Base-by-base conservation (phyloP, 176 grass and related monocot genomes). In the Bothriochloa decipiens region DNA sequence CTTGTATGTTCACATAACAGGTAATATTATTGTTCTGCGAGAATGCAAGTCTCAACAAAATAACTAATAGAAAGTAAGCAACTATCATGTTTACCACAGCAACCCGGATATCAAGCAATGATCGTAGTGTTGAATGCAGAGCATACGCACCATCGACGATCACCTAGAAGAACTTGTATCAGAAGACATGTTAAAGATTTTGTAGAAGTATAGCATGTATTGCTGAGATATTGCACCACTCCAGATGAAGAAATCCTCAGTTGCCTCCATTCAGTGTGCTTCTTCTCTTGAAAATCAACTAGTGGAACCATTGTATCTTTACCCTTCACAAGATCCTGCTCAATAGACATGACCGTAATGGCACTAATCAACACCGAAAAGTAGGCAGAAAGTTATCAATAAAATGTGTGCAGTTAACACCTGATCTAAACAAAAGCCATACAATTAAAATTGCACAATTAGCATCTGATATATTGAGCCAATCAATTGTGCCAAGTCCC, bases 141-240 rank as follows among this genome's bases (percentile, higher is more conserved):
- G 96, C 93, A 93, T 98, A 98, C 46, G 96, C 96, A 85, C 96
- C 96, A 90, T 98, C 96, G 3, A 98, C 93, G 85, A 98, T 95
- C 55, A 98, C 83, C 96, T 98, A 82, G 37, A 87, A 89, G 73
- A 82, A 74, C 22, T 79, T 62, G 49, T 62, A 83, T 90, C 50
- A 87, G 72, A 80, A 79, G 46, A 79, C 33, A 37, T 39, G 37
- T 7, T 27, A 74, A 77, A 37, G 25, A 79, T 27, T 72, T 77
- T 70, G 25, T 81, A 70, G 9, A 14, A 57, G 46, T 55, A 18
- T 77, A 85, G 55, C 78, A 67, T 71, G n/a, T 74, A 69, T 78
- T 63, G 49, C 29, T 90, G 33, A 75, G 74, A 76, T 81, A 88
- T 75, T 82, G 64, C 65, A 98, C 96, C 87, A 98, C 91, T 77